Base-by-base conservation (phyloP, 208 protist species). In the Porcisia hertigi region DNA sequence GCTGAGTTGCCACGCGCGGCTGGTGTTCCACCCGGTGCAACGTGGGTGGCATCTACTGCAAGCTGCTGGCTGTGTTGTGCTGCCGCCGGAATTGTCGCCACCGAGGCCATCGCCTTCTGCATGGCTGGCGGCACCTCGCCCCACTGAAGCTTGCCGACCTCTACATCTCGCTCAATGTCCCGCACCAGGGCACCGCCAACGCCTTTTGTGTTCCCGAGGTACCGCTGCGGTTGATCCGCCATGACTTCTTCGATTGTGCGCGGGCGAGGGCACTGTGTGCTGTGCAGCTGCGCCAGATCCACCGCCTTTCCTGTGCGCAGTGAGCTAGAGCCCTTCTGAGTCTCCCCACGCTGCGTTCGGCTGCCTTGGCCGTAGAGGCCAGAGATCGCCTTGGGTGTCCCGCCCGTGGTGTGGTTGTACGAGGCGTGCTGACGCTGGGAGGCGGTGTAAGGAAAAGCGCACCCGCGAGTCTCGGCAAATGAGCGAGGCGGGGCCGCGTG, bases 211-310 rank as follows among this genome's bases (percentile, higher is more conserved):
- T 53, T 57, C 69, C 20, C 72, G 16, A 78, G 71, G 63, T 80
- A 80, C 23, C 64, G 43, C n/a, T 71, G 76, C 41, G 84, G 79
- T 77, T 93, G 65, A 47, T 80, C 65, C 11, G 86, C 84, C 57
- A 97, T 87, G 3, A 95, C 84, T 45, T 94, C 89, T 70, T 97
- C 92, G 79, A 97, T 88, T 0, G 84, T 86, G 30, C 80, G 82
- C 5, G 80, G 63, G n/a, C 66, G 75, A 12, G 79, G 84, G 57
- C 75, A 80, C 81, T 90, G 87, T 45, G 86, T 90, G 69, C 74
- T 62, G 84, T 94, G 86, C 30, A 91, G 79, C n/a, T 77, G 66
- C 2, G 75, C 49, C 49, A 83, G 70, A 58, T 86, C 79, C 4
- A 94, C 64, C 0, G 89, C 80, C 73, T 78, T 84, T 1, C 87